These are phyloP conservation scores for Leonotis leonurus DNA, from an alignment of 257 asterid species.

Conservation along the genomic window DNA sequence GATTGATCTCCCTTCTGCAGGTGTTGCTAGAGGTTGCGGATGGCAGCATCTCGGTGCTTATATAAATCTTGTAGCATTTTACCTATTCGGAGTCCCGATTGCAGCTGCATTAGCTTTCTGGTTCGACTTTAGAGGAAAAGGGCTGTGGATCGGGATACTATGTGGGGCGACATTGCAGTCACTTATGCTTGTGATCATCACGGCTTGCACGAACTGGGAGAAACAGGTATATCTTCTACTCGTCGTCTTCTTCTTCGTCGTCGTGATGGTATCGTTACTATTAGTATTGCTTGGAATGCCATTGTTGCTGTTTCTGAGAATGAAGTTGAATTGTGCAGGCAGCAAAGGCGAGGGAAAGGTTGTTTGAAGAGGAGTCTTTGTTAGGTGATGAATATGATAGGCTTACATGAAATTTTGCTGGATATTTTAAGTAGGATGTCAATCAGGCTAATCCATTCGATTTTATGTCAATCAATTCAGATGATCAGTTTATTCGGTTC, in stretches of 20 bases:
- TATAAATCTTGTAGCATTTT: conserved; percentile 68
- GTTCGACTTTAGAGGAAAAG: conserved; percentile 53
- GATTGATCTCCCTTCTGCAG: conserved; percentile 18
- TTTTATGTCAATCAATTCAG: too few relatives aligned
- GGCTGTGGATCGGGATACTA: conserved; percentile 72
- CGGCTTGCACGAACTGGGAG: conserved; percentile 45
- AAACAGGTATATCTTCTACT: conserved; percentile 6
- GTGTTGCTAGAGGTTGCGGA: conserved; percentile 89
- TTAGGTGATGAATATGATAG: conserved; percentile 14
- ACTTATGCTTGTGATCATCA: conserved; percentile 40
- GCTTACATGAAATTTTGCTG: conserved; percentile 6
- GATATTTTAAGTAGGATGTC: too few relatives aligned
- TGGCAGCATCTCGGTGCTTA: conserved; percentile 93
- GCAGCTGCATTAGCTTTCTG: conserved; percentile 52
- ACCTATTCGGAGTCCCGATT: conserved; percentile 70
- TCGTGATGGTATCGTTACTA: neutral
- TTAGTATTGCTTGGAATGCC: neutral
- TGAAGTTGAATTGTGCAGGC: conserved; percentile 31
- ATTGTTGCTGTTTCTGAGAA: neutral
- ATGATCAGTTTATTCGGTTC: too few relatives aligned
- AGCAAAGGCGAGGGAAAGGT: conserved; percentile 40
- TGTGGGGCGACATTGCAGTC: conserved; percentile 54
- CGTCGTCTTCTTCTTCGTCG: neutral
- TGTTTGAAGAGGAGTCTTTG: conserved; percentile 25
- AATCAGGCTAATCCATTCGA: too few relatives aligned